Conservation (phyloP, 495 filamentous ascomycete genomes). For the Tuber microsphaerosporum region DNA sequence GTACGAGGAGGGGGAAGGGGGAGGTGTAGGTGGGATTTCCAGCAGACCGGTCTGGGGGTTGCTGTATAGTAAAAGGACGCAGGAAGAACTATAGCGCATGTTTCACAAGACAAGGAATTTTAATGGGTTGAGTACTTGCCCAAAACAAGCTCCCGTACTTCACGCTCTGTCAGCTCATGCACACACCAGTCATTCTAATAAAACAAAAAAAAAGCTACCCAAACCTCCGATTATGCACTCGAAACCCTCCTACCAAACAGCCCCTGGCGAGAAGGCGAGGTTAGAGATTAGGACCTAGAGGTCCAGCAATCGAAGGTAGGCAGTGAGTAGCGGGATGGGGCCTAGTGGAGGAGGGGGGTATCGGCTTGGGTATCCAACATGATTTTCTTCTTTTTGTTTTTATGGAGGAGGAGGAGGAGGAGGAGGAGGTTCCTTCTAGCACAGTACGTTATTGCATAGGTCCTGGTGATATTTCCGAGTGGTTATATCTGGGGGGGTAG, state of each 20-base stretch:
- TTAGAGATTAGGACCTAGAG: background rate
- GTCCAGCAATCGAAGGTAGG: background rate
- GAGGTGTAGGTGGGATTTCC: background rate
- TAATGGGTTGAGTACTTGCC: conserved; percentile 63
- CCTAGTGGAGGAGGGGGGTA: background rate
- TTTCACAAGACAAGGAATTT: conserved; percentile 69
- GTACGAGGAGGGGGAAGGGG: background rate
- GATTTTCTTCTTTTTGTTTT: background rate
- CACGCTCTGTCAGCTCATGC: background rate
- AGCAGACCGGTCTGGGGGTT: conserved; percentile 54
- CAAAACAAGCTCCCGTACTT: conserved; percentile 49
- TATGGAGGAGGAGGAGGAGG: too few species aligned
- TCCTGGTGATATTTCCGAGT: background rate
- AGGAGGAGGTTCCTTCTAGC: background rate
- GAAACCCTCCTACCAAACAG: background rate
- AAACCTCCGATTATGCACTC: background rate
- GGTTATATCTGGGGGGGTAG: background rate
- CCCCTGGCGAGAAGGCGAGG: background rate
- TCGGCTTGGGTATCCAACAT: background rate
- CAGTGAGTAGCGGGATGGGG: background rate
- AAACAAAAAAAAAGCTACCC: too few species aligned
- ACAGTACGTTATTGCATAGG: background rate
- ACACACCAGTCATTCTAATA: too few species aligned
- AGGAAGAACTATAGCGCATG: conserved; percentile 61
- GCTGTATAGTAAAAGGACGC: conserved; percentile 52